phyloP scores from a whole-genome alignment of 768 basidiomycete genomes.

The Russula ochroleuca region DNA sequence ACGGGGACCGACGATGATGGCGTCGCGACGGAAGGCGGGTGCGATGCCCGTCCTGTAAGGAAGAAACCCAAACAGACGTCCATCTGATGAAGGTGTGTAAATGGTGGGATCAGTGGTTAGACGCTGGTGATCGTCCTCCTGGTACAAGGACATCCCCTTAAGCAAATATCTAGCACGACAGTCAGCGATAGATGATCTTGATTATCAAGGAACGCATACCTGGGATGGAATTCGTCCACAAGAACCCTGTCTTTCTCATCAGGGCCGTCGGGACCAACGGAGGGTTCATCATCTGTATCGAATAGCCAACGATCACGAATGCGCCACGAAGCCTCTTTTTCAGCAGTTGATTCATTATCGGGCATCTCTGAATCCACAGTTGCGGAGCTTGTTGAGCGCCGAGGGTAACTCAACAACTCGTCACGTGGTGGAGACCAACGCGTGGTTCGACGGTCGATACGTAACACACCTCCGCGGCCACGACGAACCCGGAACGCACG shows the following conservation, averaged over 20 bases:
- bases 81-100: conserved; percentile 21
- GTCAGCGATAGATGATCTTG: background rate
- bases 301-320: conserved; percentile 63
- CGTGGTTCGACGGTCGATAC: conserved; percentile 61
- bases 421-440: conserved; percentile 18
- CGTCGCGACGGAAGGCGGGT: conserved; percentile 23
- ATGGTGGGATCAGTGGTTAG: conserved; percentile 27
- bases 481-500: conserved; percentile 66
- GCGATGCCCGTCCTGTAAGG: conserved; percentile 25
- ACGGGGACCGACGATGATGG: conserved; percentile 23
- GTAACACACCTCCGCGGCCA: conserved; percentile 77
- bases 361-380: conserved; percentile 19
- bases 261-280: conserved; percentile 50
- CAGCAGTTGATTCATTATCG: conserved; percentile 32
- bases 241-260: conserved; percentile 67
- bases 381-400: conserved; percentile 28
- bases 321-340: conserved; percentile 42
- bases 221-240: conserved; percentile 65
- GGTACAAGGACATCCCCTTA: conserved; percentile 24
- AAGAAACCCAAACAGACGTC: conserved; percentile 16
- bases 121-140: conserved; percentile 25
- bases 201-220: conserved; percentile 34
- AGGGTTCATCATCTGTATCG: conserved; percentile 59
- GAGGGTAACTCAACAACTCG: conserved; percentile 22
- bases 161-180: conserved; percentile 44